Conservation (phyloP, 2,329 filamentous ascomycete species). For the Juglanconis oblonga region DNA sequence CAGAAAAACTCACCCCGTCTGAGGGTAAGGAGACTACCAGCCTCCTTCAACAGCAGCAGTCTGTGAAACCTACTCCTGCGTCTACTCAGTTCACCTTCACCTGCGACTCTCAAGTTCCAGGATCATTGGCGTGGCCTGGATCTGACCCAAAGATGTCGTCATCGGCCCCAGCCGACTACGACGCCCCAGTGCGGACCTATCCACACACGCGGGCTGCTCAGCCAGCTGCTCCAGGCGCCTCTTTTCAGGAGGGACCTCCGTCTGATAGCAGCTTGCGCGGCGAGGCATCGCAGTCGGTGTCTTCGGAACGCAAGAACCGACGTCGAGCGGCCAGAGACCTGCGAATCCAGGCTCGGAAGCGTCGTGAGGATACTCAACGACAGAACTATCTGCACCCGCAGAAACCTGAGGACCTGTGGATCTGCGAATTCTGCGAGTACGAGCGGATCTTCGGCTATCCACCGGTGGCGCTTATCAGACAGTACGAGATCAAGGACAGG, state of each 20-base stretch:
- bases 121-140: conserved; percentile 73
- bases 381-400: conserved; percentile 75
- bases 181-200: conserved; percentile 19
- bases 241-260: neutral
- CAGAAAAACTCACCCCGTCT: conserved; percentile 64
- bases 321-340: conserved; percentile 70
- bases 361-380: conserved; percentile 73
- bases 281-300: conserved; percentile 9
- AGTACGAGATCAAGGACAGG: conserved; percentile 93
- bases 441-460: conserved; percentile 90
- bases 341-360: conserved; percentile 69
- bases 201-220: conserved; percentile 9
- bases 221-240: neutral
- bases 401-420: conserved; percentile 73
- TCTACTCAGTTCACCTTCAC: conserved; percentile 96
- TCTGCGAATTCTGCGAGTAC: conserved; percentile 98
- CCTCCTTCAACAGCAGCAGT: conserved; percentile 59
- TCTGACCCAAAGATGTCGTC: conserved; percentile 30
- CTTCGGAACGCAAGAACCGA: conserved; percentile 32
- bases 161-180: conserved; percentile 17
- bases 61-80: conserved; percentile 60
- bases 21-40: conserved; percentile 76
- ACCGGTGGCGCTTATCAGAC: conserved; percentile 78
- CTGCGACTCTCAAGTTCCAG: conserved; percentile 84
- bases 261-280: conserved; percentile 14